A percentile compares a stretch with the other conserved stretches of the same genome.
Conservation (phyloP, 805 yeast genomes). For the Ogataea zsoltii region DNA sequence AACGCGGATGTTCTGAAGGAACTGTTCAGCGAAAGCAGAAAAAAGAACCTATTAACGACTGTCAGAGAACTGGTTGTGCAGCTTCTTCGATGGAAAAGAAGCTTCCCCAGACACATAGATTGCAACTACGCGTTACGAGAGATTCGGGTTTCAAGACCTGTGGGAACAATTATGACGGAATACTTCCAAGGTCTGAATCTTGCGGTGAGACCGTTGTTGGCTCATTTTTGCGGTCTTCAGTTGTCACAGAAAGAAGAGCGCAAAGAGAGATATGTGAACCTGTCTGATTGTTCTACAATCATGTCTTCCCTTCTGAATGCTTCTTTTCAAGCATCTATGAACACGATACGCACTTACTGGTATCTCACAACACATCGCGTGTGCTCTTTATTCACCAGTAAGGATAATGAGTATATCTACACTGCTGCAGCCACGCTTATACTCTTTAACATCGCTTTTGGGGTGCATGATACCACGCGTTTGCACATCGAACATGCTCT, state of each 20-base stretch:
- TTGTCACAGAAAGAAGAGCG: conserved; percentile 31
- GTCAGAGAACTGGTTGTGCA: conserved; percentile 63
- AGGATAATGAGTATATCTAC: conserved; percentile 76
- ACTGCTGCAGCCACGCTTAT: conserved; percentile 68
- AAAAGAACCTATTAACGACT: conserved; percentile 62
- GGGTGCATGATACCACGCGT: conserved; percentile 69
- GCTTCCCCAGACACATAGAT: conserved; percentile 57
- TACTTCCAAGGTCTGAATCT: conserved; percentile 74
- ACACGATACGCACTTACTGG: conserved; percentile 67
- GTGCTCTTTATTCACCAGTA: conserved; percentile 72
- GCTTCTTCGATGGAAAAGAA: conserved; percentile 61
- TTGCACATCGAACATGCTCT: conserved; percentile 70
- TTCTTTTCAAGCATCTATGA: conserved; percentile 72
- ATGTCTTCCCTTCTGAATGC: conserved; percentile 64
- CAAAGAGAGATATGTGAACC: conserved; percentile 47
- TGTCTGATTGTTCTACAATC: conserved; percentile 61
- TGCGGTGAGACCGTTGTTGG: conserved; percentile 68
- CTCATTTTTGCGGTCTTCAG: conserved; percentile 67
- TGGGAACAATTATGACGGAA: conserved; percentile 71
- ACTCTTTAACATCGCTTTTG: conserved; percentile 70
- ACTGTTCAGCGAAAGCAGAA: conserved; percentile 66
- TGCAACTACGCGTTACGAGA: conserved; percentile 56
- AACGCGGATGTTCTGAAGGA: conserved; percentile 65
- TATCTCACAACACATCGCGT: conserved; percentile 60
- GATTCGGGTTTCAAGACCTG: conserved; percentile 48